phyloP scores from a whole-genome alignment of 768 basidiomycete species.

The Rhizopogon salebrosus region DNA sequence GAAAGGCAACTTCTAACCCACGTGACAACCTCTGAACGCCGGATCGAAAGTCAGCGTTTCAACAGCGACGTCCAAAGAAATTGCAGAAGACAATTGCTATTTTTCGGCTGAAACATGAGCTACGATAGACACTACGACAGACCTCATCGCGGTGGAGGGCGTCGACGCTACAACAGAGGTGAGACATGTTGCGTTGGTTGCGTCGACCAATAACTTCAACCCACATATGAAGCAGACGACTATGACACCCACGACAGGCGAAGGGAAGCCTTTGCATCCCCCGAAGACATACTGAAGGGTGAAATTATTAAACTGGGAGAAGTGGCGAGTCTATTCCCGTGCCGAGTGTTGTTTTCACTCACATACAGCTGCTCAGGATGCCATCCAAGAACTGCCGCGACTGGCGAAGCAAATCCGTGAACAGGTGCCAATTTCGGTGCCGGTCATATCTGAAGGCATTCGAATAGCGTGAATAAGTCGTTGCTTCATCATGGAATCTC shows the following conservation, averaged over 20 bases:
- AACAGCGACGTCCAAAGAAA: slow-evolving; percentile 3
- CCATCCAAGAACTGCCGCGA: slow-evolving; percentile 61
- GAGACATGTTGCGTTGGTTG: slow-evolving; percentile 20
- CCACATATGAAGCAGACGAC: slow-evolving; percentile 44
- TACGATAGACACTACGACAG: slow-evolving; percentile 57
- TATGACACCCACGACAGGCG: slow-evolving; percentile 56
- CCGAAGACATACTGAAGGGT: slow-evolving; percentile 65
- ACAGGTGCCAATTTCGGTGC: slow-evolving; percentile 50
- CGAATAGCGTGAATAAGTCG: slow-evolving; percentile 50
- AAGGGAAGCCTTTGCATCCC: slow-evolving; percentile 59
- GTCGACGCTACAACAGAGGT: slow-evolving; percentile 49
- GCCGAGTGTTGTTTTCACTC: background rate
- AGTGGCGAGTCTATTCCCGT: slow-evolving; percentile 51
- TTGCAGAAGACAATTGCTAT: slow-evolving; percentile 4
- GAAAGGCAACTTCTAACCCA: background rate
- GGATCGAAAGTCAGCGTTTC: background rate
- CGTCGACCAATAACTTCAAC: background rate
- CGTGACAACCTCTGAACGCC: background rate
- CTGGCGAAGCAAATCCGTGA: slow-evolving; percentile 64
- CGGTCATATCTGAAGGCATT: slow-evolving; percentile 67
- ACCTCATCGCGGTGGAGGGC: slow-evolving; percentile 39
- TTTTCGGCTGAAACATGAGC: slow-evolving; percentile 39
- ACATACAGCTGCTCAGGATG: slow-evolving; percentile 43
- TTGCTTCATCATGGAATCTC: background rate
- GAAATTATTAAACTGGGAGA: slow-evolving; percentile 73